Evolutionary conservation across 352 stramenopile species (phyloP).

Genomic region (Phytophthora rubi): DNA sequence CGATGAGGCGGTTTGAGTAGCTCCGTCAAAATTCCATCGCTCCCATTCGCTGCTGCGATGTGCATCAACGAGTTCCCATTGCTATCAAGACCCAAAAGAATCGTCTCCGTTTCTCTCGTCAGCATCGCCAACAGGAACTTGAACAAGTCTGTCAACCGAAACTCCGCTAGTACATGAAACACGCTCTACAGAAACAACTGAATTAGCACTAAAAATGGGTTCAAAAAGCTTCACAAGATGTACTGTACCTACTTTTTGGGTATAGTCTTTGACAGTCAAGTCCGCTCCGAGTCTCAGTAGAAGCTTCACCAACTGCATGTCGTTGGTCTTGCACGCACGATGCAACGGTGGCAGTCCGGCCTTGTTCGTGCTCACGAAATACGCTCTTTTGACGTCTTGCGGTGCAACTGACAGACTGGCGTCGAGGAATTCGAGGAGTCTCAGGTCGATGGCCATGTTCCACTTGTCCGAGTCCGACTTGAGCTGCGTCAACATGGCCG

Average conservation of each 20-base stretch:
- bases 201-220: neutral
- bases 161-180: constrained; percentile 58
- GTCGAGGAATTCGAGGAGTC: constrained; percentile 48
- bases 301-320: constrained; percentile 48
- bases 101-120: constrained; percentile 17
- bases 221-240: neutral
- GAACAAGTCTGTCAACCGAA: constrained; percentile 54
- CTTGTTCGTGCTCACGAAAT: constrained; percentile 51
- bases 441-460: constrained; percentile 75
- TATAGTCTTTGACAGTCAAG: constrained; percentile 42
- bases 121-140: constrained; percentile 31
- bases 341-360: constrained; percentile 64
- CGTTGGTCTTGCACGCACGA: constrained; percentile 55
- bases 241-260: constrained; percentile 35
- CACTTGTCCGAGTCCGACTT: constrained; percentile 66
- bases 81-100: constrained; percentile 47
- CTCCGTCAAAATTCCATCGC: constrained; percentile 44
- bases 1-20: constrained; percentile 21
- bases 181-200: constrained; percentile 34
- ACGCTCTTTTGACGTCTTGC: constrained; percentile 26
- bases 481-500: constrained; percentile 55
- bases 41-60: constrained; percentile 45
- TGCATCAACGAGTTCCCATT: constrained; percentile 58
- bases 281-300: constrained; percentile 47
- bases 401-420: constrained; percentile 38